A percentile compares a stretch with the other conserved stretches of the same genome.
These are phyloP conservation scores for Bondarzewia mesenterica DNA, from an alignment of 1,284 basidiomycete species.

Conservation along the genomic window DNA sequence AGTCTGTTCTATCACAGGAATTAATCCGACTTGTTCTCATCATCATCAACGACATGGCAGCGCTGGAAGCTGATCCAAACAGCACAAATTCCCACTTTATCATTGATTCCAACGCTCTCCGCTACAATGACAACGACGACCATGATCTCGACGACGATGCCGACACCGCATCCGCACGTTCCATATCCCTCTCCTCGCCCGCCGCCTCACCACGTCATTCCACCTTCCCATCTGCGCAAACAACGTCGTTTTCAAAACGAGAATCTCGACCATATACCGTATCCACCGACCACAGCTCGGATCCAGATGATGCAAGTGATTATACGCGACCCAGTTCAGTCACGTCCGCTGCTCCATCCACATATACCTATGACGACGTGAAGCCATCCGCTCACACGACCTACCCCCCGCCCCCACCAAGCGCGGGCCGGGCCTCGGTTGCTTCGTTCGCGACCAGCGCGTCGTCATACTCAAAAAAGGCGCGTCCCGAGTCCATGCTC, in stretches of 20 bases:
- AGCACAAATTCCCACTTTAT: conserved; percentile 3
- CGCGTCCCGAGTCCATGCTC: conserved; percentile 68
- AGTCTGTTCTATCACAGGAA: neutral
- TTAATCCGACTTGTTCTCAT: neutral
- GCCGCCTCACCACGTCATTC: conserved; percentile 35
- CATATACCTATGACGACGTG: neutral
- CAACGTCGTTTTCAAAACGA: conserved; percentile 25
- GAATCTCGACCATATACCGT: conserved; percentile 34
- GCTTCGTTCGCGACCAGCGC: conserved; percentile 47
- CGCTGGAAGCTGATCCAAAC: neutral
- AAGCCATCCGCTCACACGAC: conserved; percentile 24
- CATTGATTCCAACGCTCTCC: neutral
- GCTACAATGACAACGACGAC: neutral
- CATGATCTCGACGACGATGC: conserved; percentile 29
- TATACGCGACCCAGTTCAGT: conserved; percentile 7
- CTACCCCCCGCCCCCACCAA: conserved; percentile 49
- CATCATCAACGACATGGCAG: neutral
- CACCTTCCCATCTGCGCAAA: conserved; percentile 22
- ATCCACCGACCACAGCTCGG: conserved; percentile 10
- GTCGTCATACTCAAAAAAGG: conserved; percentile 63
- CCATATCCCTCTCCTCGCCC: conserved; percentile 66
- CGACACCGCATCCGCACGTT: conserved; percentile 75
- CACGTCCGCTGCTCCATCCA: conserved; percentile 8
- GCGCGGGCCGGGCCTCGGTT: conserved; percentile 48
- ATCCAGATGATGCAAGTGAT: conserved; percentile 7